Conservation (phyloP, 2,329 filamentous ascomycete species). For the Neobulgaria alba region DNA sequence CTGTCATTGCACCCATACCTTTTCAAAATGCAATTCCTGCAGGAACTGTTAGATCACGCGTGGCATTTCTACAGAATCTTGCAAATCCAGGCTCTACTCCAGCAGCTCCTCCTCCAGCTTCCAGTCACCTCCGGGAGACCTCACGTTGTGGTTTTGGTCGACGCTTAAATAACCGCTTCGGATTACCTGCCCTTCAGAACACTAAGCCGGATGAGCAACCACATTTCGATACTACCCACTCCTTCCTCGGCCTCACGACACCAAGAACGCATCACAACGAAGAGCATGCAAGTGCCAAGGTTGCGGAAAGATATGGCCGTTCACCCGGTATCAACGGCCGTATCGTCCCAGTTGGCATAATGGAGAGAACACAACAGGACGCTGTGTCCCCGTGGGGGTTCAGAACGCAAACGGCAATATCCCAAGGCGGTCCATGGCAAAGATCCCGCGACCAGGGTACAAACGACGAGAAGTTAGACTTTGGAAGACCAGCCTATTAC, state of each 20-base stretch:
- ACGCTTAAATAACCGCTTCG: slow-evolving; percentile 20
- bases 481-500: background rate
- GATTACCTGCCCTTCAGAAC: slow-evolving; percentile 20
- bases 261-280: slow-evolving; percentile 21
- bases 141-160: slow-evolving; percentile 28
- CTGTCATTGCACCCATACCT: background rate
- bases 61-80: slow-evolving; percentile 27
- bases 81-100: slow-evolving; percentile 17
- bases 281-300: slow-evolving; percentile 17
- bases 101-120: slow-evolving; percentile 21
- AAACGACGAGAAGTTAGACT: too few species aligned
- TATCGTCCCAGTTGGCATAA: slow-evolving; percentile 3
- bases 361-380: slow-evolving; percentile 9
- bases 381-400: slow-evolving; percentile 10
- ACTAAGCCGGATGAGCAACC: slow-evolving; percentile 21
- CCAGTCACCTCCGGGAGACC: slow-evolving; percentile 15
- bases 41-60: slow-evolving; percentile 30
- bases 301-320: slow-evolving; percentile 4
- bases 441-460: background rate
- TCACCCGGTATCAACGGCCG: slow-evolving; percentile 12
- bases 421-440: background rate
- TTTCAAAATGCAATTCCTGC: slow-evolving; percentile 21
- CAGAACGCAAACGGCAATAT: slow-evolving; percentile 1
- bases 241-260: slow-evolving; percentile 22
- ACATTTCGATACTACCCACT: slow-evolving; percentile 23